phyloP scores from a whole-genome alignment of 352 stramenopile species.

The Pythium biforme region DNA sequence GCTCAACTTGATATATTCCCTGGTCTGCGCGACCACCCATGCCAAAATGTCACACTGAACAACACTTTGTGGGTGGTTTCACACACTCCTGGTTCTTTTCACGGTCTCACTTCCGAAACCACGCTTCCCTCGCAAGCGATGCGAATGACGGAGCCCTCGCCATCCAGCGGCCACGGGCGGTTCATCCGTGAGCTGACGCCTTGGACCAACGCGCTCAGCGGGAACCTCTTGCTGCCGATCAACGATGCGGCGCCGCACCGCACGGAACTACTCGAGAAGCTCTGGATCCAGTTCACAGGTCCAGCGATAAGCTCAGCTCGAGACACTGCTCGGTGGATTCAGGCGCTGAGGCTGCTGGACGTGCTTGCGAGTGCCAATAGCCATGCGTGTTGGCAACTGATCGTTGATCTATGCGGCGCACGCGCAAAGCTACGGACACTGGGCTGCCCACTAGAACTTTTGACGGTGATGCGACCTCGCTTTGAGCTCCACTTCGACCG shows the following conservation, averaged over 20 bases:
- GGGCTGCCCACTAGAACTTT: background rate
- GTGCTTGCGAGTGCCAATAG: background rate
- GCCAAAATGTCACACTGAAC: too few relatives aligned
- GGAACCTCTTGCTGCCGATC: background rate
- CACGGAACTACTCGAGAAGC: background rate
- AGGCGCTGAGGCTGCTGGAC: background rate
- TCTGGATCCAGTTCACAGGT: background rate
- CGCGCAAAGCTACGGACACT: background rate
- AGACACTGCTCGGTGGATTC: background rate
- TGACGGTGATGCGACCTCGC: background rate
- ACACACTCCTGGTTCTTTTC: too few relatives aligned
- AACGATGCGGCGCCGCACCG: background rate
- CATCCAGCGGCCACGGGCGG: background rate
- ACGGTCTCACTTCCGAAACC: too few relatives aligned
- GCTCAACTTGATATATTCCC: too few relatives aligned
- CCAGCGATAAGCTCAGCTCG: background rate
- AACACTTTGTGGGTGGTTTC: too few relatives aligned
- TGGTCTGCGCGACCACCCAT: too few relatives aligned
- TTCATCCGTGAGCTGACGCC: background rate
- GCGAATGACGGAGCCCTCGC: background rate
- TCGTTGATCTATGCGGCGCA: background rate
- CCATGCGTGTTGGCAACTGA: background rate
- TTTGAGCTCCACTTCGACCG: background rate
- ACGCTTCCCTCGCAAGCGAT: too few relatives aligned
- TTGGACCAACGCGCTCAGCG: background rate